phyloP scores from a whole-genome alignment of 2,329 filamentous ascomycete species.

The Cyanodermella asteris region DNA sequence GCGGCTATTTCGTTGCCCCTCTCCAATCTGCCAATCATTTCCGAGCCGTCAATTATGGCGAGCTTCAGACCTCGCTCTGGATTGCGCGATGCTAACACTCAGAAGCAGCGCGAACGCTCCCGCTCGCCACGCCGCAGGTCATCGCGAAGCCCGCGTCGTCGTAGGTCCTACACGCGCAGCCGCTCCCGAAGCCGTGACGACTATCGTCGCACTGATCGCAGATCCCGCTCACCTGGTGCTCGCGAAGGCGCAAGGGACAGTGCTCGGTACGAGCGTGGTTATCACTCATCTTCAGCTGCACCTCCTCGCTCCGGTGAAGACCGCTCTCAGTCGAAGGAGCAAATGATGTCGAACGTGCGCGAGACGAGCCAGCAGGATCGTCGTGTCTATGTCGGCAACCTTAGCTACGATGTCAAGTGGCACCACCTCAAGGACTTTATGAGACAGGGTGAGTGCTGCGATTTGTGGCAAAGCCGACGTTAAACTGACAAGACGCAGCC shows the following conservation, averaged over 20 bases:
- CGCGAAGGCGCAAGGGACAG: constrained; percentile 42
- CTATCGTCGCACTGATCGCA: constrained; percentile 50
- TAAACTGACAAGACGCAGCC: constrained; percentile 33
- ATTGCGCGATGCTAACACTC: no score
- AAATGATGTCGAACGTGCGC: constrained; percentile 87
- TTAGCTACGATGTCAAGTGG: constrained; percentile 99
- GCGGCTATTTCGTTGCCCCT: no score
- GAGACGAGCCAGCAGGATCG: constrained; percentile 96
- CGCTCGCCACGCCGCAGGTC: constrained; percentile 42
- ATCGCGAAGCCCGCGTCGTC: constrained; percentile 63
- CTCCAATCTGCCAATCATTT: no score
- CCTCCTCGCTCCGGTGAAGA: constrained; percentile 62
- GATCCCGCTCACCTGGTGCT: constrained; percentile 75
- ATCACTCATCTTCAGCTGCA: constrained; percentile 39
- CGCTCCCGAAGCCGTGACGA: constrained; percentile 61
- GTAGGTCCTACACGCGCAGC: constrained; percentile 60
- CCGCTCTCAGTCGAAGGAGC: constrained; percentile 60
- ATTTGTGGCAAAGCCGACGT: constrained; percentile 5
- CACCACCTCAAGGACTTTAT: constrained; percentile 99
- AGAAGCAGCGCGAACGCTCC: constrained; percentile 52
- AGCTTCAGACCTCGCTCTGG: no score
- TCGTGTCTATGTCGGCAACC: constrained; percentile 96
- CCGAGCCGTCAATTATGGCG: no score
- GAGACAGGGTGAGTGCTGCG: constrained; percentile 65
- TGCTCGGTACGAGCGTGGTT: no score